Percentiles rank a stretch among this genome's conserved stretches.
phyloP scores from a whole-genome alignment of 73 alveolate species.

The Paramecium sexaurelia region DNA sequence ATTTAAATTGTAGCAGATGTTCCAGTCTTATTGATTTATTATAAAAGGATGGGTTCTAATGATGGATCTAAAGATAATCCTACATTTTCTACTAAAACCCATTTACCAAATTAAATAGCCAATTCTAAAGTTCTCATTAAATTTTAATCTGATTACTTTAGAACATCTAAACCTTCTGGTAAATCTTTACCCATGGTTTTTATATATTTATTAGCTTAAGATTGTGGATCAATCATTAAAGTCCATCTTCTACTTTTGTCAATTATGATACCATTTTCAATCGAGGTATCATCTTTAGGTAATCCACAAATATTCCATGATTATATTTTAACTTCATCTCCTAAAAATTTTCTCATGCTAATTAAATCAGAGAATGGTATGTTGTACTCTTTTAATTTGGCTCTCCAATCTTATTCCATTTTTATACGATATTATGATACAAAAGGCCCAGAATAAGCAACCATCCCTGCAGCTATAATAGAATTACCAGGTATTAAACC shows the following conservation, averaged over 20 bases:
- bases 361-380: constrained; percentile 87
- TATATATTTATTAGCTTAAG: constrained; percentile 98
- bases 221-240: constrained; percentile 95
- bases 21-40: constrained; percentile 82
- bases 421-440: constrained; percentile 92
- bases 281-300: constrained; percentile 94
- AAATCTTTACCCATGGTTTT: constrained; percentile 98
- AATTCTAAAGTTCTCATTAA: constrained; percentile 74
- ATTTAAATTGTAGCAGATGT: constrained; percentile 83
- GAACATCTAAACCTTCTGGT: constrained; percentile 74
- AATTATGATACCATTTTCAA: constrained; percentile 96
- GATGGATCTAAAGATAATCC: constrained; percentile 91
- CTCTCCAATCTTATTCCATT: constrained; percentile 95
- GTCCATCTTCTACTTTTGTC: constrained; percentile 97
- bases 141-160: constrained; percentile 72
- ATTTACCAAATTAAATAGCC: constrained; percentile 89
- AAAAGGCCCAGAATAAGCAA: constrained; percentile 99
- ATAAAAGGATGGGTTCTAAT: constrained; percentile 89
- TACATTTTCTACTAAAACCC: constrained; percentile 93
- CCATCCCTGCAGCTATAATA: constrained; percentile 99
- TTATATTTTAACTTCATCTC: constrained; percentile 94
- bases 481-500: constrained; percentile 97
- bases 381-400: constrained; percentile 77
- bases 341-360: constrained; percentile 92
- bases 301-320: constrained; percentile 93